Evolutionary conservation across 2,329 filamentous ascomycete species (phyloP).

Genomic region (Chalara sp.): DNA sequence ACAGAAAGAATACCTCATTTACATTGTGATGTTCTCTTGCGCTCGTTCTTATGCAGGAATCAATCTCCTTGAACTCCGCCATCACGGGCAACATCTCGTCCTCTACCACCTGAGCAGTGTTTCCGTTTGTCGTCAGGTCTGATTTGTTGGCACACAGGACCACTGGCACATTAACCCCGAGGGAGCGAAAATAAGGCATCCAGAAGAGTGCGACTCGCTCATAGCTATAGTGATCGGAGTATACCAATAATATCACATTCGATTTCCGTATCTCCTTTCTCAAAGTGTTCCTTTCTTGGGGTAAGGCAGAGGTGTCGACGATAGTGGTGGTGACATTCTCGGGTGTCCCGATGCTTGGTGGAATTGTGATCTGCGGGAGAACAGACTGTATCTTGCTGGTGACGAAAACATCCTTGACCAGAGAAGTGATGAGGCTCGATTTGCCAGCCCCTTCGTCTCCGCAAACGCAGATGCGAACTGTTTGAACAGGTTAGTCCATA

Average conservation of each 20-base stretch:
- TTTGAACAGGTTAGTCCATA: too few species aligned
- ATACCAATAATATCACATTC: constrained; percentile 94
- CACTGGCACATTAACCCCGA: constrained; percentile 97
- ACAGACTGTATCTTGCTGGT: constrained; percentile 92
- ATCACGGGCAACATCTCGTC: constrained; percentile 98
- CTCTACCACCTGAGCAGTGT: constrained; percentile 77
- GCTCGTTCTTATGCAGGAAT: constrained; percentile 93
- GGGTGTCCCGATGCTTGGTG: constrained; percentile 84
- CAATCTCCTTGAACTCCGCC: constrained; percentile 98
- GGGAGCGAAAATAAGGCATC: constrained; percentile 95
- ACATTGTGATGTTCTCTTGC: constrained; percentile 89
- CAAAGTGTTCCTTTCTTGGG: constrained; percentile 83
- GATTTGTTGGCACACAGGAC: constrained; percentile 96
- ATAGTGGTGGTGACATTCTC: constrained; percentile 97
- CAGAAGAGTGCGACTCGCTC: constrained; percentile 95
- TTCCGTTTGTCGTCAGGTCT: constrained; percentile 71
- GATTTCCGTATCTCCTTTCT: constrained; percentile 94
- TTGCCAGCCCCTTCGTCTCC: constrained; percentile 96
- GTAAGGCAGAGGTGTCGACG: constrained; percentile 92
- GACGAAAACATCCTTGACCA: constrained; percentile 96
- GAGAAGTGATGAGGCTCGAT: constrained; percentile 85
- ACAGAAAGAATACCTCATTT: constrained; percentile 95
- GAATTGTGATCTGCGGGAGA: constrained; percentile 90
- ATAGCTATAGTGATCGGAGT: constrained; percentile 98
- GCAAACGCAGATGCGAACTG: constrained; percentile 89